Evolutionary conservation across 164 flowering plant genomes (phyloP).

Genomic region (Dillenia turbinata): DNA sequence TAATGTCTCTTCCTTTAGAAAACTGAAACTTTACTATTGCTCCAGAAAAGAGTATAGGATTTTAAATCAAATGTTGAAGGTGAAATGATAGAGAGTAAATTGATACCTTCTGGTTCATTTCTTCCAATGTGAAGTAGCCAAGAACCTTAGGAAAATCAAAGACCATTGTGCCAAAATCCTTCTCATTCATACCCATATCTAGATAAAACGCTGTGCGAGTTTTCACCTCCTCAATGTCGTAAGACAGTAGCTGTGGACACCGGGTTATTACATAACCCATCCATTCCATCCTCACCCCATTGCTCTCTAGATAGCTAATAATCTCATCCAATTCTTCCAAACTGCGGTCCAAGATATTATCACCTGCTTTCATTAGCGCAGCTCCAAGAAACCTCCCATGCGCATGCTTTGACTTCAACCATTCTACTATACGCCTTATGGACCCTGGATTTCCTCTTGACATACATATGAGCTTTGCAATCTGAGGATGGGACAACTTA

Average conservation of each 20-base stretch:
- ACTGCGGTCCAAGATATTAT: slow-evolving; percentile 40
- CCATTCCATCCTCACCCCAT: slow-evolving; percentile 86
- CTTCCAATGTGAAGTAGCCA: slow-evolving; percentile 67
- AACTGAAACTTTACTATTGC: too few species aligned
- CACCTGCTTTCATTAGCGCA: slow-evolving; percentile 51
- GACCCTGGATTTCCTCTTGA: slow-evolving; percentile 53
- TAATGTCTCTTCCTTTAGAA: too few species aligned
- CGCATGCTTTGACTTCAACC: slow-evolving; percentile 77
- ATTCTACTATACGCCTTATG: slow-evolving; percentile 41
- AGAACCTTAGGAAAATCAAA: slow-evolving; percentile 77
- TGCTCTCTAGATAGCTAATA: slow-evolving; percentile 56
- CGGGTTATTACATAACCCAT: slow-evolving; percentile 77
- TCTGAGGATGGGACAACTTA: slow-evolving; percentile 68
- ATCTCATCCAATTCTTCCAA: slow-evolving; percentile 61
- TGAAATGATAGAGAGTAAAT: not conserved
- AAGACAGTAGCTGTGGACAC: slow-evolving; percentile 24
- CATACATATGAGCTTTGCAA: slow-evolving; percentile 75
- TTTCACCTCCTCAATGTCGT: slow-evolving; percentile 61
- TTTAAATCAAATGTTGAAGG: too few species aligned
- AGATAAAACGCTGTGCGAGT: slow-evolving; percentile 62
- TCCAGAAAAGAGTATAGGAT: too few species aligned
- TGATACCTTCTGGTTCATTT: slow-evolving; percentile 82
- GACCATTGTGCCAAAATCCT: slow-evolving; percentile 94
- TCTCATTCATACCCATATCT: slow-evolving; percentile 73
- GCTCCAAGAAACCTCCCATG: slow-evolving; percentile 62